Evolutionary conservation across 2,329 filamentous ascomycete species (phyloP).

Genomic region (Dichotomopilus funicola): DNA sequence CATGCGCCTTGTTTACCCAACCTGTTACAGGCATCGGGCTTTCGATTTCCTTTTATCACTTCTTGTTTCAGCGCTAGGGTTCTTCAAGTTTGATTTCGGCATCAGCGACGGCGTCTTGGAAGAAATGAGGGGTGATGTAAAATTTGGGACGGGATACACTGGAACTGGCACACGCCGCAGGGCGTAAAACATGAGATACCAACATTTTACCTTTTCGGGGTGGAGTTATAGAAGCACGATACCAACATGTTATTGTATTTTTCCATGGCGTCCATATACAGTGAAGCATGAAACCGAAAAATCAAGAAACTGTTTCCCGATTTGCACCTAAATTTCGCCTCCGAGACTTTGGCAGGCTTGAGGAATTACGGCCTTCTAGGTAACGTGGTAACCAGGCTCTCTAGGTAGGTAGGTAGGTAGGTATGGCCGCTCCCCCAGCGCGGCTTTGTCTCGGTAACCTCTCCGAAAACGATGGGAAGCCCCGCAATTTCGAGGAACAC

Average conservation of each 20-base stretch:
- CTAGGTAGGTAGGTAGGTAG: too few species aligned
- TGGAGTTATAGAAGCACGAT: neutral
- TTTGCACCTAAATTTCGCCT: too few species aligned
- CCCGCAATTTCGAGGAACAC: too few species aligned
- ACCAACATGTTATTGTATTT: neutral
- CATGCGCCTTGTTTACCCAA: neutral
- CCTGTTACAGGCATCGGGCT: neutral
- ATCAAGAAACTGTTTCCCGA: too few species aligned
- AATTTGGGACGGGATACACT: neutral
- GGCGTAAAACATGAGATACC: neutral
- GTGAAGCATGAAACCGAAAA: too few species aligned
- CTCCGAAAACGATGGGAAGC: too few species aligned
- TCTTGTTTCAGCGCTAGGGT: neutral
- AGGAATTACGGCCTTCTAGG: too few species aligned
- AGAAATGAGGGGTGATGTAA: neutral
- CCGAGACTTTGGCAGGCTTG: too few species aligned
- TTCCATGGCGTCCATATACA: too few species aligned
- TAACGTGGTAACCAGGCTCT: too few species aligned
- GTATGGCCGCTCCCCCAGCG: too few species aligned
- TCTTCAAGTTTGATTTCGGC: neutral
- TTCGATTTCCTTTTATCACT: neutral
- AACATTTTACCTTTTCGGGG: neutral
- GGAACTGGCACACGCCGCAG: neutral
- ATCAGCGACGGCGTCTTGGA: constrained; percentile 9
- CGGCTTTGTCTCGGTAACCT: too few species aligned